phyloP scores from a whole-genome alignment of 139 green algal species.

The Ettlia oleoabundans region DNA sequence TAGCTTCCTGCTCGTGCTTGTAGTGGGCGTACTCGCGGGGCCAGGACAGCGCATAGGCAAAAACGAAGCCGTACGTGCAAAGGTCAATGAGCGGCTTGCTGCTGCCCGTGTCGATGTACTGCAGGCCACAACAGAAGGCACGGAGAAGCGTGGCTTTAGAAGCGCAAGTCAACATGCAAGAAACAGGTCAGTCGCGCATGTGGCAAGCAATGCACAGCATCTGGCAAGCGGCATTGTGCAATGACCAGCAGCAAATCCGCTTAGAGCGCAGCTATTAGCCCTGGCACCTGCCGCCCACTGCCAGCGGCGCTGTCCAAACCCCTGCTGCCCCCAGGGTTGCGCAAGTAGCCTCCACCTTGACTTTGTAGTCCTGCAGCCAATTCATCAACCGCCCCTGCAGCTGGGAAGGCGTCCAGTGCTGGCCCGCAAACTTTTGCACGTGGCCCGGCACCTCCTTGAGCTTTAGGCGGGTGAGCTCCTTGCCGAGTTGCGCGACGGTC shows the following conservation, averaged over 20 bases:
- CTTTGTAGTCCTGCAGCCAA: constrained; percentile 61
- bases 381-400: constrained; percentile 36
- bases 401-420: constrained; percentile 50
- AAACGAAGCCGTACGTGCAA: constrained; percentile 49
- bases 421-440: constrained; percentile 48
- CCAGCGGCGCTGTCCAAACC: too few relatives aligned
- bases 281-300: too few relatives aligned
- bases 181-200: too few relatives aligned
- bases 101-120: constrained; percentile 67
- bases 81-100: constrained; percentile 59
- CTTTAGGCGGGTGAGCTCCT: constrained; percentile 44
- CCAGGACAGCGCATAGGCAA: constrained; percentile 63
- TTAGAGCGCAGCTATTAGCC: too few relatives aligned
- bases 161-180: too few relatives aligned
- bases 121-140: constrained; percentile 3
- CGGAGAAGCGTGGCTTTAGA: not conserved
- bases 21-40: constrained; percentile 61
- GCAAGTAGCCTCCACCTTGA: constrained; percentile 41
- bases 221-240: not conserved
- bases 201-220: too few relatives aligned
- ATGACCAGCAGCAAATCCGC: too few relatives aligned
- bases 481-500: constrained; percentile 12
- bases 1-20: constrained; percentile 63
- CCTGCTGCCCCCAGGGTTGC: not conserved
- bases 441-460: constrained; percentile 59